Base-by-base conservation (phyloP, 2,329 filamentous ascomycete species). In the Westerdykella ornata region DNA sequence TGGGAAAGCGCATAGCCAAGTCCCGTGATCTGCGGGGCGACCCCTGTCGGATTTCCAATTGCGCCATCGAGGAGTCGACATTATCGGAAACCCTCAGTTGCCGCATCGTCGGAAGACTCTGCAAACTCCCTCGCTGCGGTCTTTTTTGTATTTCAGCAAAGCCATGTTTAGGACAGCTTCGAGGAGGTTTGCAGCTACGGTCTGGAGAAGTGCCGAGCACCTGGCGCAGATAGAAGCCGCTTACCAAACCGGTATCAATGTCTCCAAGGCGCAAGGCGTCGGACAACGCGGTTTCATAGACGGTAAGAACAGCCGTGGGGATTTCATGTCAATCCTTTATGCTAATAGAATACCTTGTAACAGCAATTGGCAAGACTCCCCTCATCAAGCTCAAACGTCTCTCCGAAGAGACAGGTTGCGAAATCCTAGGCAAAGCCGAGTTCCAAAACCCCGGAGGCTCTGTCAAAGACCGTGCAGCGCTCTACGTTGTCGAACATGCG, bases 381-480 rank as follows among this genome's bases (percentile, higher is more conserved):
- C 78, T 98, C 40, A 94, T 98, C 66, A 83, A 85, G 37, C 75
- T 98, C 38, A 90, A 94, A 68, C 80, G 75, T 47, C 81, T 97
- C 53, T 97, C 90, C 31, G 81, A 87, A 45, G 78, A 94, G 62
- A 97, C 92, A 0, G 88, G 89, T 51, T 97, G 92, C 76, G 85
- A 94, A 56, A 75, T 98, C 44, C 81, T 97, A 31, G 92, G 90
- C 60, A 98, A 98, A 69, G 89, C 92, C 57, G 92, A 98, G 67
- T 98, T 98, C 72, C 92, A 94, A 75, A 98, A 98, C 74, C 92
- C 92, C 1, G 92, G 92, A 53, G 92, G 92, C 45, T 89, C 84
- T 41, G 84, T 98, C 65, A 98, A 98, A 72, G 92, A 98, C 71
- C 85, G 92, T 49, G 92, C 92, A 2, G 92, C 92, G 3, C 79